These are phyloP conservation scores for Chlorella sp. DNA, from an alignment of 139 green algal species.

Conservation along the genomic window DNA sequence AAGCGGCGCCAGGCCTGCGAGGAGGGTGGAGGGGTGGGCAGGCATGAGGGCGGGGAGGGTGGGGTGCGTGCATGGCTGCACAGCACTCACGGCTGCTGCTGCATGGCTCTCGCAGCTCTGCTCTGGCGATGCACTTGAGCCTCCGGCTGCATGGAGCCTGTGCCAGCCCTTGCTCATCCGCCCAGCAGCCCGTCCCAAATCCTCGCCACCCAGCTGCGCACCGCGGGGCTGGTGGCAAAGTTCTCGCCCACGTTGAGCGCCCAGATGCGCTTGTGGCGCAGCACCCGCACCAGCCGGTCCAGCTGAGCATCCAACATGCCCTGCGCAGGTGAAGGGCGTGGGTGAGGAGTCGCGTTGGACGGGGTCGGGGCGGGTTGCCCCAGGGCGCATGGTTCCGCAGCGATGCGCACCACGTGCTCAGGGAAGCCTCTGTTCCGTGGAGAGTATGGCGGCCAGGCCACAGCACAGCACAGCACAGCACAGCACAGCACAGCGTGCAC, in stretches of 20 bases:
- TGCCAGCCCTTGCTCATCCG: background rate
- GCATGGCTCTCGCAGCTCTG: too few species aligned
- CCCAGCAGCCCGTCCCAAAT: background rate
- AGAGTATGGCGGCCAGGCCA: background rate
- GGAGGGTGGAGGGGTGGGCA: background rate
- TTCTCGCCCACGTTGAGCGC: constrained; percentile 74
- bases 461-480: background rate
- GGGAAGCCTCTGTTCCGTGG: too few species aligned
- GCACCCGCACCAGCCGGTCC: constrained; percentile 37
- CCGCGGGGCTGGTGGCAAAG: constrained; percentile 52
- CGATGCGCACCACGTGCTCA: too few species aligned
- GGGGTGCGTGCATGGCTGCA: background rate
- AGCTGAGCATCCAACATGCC: constrained; percentile 69
- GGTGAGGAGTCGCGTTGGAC: too few species aligned
- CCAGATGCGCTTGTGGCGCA: constrained; percentile 63
- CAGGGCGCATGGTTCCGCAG: too few species aligned
- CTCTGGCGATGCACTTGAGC: too few species aligned
- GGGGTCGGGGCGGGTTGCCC: too few species aligned
- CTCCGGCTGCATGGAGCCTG: background rate
- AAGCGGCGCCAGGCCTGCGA: constrained; percentile 44
- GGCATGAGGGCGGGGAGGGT: background rate
- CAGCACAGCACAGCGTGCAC: background rate
- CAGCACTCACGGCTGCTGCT: background rate
- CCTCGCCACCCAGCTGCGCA: background rate
- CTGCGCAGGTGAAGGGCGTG: background rate